Conservation (phyloP, 1,139 yeast genomes). For the Yarrowia galli region DNA sequence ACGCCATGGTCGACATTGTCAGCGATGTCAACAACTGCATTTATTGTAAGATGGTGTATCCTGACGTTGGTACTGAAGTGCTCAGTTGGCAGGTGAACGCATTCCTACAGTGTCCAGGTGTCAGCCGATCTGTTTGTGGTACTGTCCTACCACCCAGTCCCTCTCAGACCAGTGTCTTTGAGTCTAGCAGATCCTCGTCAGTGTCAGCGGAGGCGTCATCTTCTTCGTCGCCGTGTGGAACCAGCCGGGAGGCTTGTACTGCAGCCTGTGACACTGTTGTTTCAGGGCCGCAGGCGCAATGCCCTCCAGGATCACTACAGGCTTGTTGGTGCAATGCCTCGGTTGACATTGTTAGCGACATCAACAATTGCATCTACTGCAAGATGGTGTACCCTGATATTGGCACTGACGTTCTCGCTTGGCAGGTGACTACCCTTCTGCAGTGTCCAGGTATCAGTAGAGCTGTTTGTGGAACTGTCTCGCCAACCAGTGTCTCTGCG, state of each 20-base stretch:
- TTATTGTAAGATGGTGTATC: not conserved
- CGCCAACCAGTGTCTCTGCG: not conserved
- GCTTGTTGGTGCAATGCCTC: not conserved
- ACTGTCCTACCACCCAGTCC: slow-evolving; percentile 2
- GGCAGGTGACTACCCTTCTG: not conserved
- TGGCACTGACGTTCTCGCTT: not conserved
- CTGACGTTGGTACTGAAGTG: not conserved
- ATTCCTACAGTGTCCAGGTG: slow-evolving; percentile 7
- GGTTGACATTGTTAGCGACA: not conserved
- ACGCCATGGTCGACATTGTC: not conserved
- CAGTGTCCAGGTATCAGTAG: slow-evolving; percentile 15
- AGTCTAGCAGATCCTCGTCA: not conserved
- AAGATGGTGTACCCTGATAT: not conserved
- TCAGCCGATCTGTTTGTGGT: slow-evolving; percentile 7
- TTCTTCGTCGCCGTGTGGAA: too few relatives aligned
- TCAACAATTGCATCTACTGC: slow-evolving; percentile 9
- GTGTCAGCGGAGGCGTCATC: too few relatives aligned
- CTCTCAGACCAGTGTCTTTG: not conserved
- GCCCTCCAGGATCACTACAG: not conserved
- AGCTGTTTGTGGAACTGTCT: slow-evolving; percentile 3
- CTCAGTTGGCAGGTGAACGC: not conserved
- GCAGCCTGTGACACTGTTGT: not conserved
- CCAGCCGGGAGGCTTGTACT: not conserved
- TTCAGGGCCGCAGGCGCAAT: not conserved
- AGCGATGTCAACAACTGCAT: slow-evolving; percentile 1